These are phyloP conservation scores for Sclerotinia minor DNA, from an alignment of 2,329 filamentous ascomycete species.

Conservation along the genomic window DNA sequence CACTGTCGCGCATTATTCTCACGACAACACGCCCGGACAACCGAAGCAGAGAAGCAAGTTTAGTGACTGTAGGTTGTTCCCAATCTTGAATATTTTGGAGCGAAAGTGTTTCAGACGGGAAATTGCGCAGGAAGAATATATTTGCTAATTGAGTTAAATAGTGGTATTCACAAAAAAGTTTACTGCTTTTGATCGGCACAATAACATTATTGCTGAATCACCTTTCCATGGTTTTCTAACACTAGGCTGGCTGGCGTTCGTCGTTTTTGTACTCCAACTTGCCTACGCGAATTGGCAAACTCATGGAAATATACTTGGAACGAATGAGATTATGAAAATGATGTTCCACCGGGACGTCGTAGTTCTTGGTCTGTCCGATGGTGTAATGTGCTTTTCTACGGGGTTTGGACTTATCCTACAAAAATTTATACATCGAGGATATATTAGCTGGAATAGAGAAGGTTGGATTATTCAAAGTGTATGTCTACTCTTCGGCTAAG, in stretches of 20 bases:
- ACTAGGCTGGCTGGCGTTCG: conserved; percentile 72
- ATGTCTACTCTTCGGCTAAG: conserved; percentile 34
- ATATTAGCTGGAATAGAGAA: conserved; percentile 63
- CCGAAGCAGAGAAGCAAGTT: conserved; percentile 42
- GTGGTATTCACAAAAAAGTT: conserved; percentile 72
- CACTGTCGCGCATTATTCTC: conserved; percentile 33
- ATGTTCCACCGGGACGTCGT: conserved; percentile 63
- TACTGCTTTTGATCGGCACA: conserved; percentile 73
- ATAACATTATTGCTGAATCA: conserved; percentile 61
- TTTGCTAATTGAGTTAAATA: conserved; percentile 14
- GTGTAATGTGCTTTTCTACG: conserved; percentile 66
- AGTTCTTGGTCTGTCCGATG: conserved; percentile 63
- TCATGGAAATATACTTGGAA: conserved; percentile 68
- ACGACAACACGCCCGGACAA: conserved; percentile 34
- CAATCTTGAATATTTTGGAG: neutral
- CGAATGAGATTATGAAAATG: conserved; percentile 68
- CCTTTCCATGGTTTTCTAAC: conserved; percentile 80
- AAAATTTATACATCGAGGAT: conserved; percentile 56
- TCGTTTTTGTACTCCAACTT: conserved; percentile 65
- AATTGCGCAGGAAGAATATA: too few species aligned
- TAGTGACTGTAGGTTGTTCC: conserved; percentile 44
- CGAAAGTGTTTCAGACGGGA: neutral
- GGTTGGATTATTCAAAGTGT: conserved; percentile 76
- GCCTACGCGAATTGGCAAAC: conserved; percentile 66
- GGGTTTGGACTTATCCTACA: conserved; percentile 67